Base-by-base conservation (phyloP, 768 basidiomycete genomes). In the Podaxis carcinomalis region DNA sequence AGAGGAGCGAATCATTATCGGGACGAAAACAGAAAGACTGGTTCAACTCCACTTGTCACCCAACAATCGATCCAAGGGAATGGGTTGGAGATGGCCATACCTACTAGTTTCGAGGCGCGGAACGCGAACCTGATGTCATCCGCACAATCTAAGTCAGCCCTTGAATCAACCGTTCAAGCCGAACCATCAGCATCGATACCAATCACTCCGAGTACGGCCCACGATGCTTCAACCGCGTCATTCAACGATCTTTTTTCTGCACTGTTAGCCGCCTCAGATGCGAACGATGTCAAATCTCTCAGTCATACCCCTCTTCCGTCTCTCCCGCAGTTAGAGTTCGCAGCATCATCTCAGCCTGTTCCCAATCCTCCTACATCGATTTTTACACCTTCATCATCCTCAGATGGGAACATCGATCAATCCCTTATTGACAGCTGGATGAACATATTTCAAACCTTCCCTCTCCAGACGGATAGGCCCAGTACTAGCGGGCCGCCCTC, bases 401-500 rank as follows among this genome's bases (percentile, higher is more conserved):
- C 28, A 5, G 25, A 47, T 47, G 63, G 63, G 35, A 63, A 64
- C 13, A 65, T 71, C 42, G 81, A 83, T 64, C 73, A 75, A 53
- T 64, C 72, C 21, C 67, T 77, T 10, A 76, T 81, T 62, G 79
- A 84, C 62, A 79, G 74, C 39, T 84, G 81, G 82, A 73, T 84
- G 70, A 77, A 74, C 54, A 76, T 81, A 51, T 71, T 84, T n/a
- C 75, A 82, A 46, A 69, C 75, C 1, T 79, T 82, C 54, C 75
- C 80, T 5, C 67, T 75, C 27, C 68, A 72, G 16, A 67, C 70
- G 16, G 73, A 73, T 46, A 74, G 68, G 5, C 36, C 36, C 16
- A 9, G 14, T 28, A 4, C 47, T 16, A 25, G 11, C 2, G 28
- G 14, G 9, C 13, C 25, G 9, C 44, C 51, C 21, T 14, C 63